A percentile compares a stretch with the other conserved stretches of the same genome.
These are phyloP conservation scores for Coccomyxa subellipsoidea DNA, from an alignment of 163 green algal genomes.

Conservation along the genomic window DNA sequence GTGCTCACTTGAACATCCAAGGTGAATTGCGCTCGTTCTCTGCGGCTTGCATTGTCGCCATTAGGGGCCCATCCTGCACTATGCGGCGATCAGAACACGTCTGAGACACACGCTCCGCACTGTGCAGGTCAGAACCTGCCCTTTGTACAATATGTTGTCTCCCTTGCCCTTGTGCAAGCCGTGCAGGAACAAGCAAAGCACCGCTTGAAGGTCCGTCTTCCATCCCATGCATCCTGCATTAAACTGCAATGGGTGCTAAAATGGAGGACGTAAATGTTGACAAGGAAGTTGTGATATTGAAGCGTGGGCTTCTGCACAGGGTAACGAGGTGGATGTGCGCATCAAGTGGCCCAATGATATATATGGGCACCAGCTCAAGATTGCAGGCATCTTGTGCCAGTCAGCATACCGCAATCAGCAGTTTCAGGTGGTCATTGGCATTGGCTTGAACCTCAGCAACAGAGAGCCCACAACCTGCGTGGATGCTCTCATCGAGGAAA, in stretches of 20 bases:
- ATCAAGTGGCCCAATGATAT: slow-evolving; percentile 99
- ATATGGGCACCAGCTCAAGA: slow-evolving; percentile 76
- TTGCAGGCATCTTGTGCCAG: slow-evolving; percentile 91
- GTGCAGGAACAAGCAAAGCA: slow-evolving; percentile 35
- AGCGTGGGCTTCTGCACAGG: too few relatives aligned
- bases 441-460: slow-evolving; percentile 93
- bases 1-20: slow-evolving; percentile 43
- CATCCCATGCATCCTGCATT: not conserved
- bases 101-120: too few relatives aligned
- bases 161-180: slow-evolving; percentile 79
- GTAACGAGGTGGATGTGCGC: slow-evolving; percentile 41
- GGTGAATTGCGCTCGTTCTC: not conserved
- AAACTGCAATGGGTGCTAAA: too few relatives aligned
- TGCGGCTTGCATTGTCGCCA: too few relatives aligned
- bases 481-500: slow-evolving; percentile 55
- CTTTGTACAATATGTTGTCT: slow-evolving; percentile 95
- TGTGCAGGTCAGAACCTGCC: slow-evolving; percentile 71
- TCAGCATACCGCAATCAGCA: slow-evolving; percentile 58
- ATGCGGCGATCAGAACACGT: too few relatives aligned
- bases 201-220: slow-evolving; percentile 13
- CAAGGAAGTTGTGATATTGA: too few relatives aligned
- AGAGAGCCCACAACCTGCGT: slow-evolving; percentile 86
- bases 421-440: slow-evolving; percentile 75
- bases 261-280: too few relatives aligned
- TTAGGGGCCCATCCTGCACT: too few relatives aligned